Percentiles rank a stretch among this genome's conserved stretches.
phyloP scores from a whole-genome alignment of 805 yeast species.

The Metschnikowia bowlesiae region DNA sequence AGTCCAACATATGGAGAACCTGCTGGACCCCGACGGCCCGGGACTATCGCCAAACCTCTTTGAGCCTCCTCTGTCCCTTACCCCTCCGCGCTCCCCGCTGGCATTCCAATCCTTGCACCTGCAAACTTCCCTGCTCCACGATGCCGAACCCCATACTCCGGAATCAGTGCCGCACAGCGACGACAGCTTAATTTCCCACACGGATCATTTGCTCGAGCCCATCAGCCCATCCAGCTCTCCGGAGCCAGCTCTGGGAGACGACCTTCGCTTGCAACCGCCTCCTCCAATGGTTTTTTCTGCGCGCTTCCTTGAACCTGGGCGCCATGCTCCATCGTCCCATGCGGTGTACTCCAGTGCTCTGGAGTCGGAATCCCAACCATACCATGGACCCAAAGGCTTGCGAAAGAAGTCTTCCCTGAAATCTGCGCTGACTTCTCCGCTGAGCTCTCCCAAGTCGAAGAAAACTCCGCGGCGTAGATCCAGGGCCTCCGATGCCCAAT shows the following conservation, averaged over 20 bases:
- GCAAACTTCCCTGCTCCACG: background rate
- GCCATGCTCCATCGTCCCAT: background rate
- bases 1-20: slow-evolving; percentile 1
- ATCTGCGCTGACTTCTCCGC: slow-evolving; percentile 2
- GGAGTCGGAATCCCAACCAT: slow-evolving; percentile 15
- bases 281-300: background rate
- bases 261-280: background rate
- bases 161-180: slow-evolving; percentile 1
- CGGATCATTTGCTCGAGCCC: background rate
- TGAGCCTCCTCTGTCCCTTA: background rate
- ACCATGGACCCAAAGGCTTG: slow-evolving; percentile 5
- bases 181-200: background rate
- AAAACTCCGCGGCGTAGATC: slow-evolving; percentile 13
- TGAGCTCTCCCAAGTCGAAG: slow-evolving; percentile 5
- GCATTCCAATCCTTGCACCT: background rate
- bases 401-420: background rate
- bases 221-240: slow-evolving; percentile 1
- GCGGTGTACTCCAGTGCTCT: slow-evolving; percentile 18
- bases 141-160: slow-evolving; percentile 1
- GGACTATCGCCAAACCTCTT: background rate
- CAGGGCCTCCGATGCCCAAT: slow-evolving; percentile 13
- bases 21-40: background rate
- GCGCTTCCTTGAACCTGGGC: background rate
- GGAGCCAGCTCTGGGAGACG: background rate
- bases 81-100: background rate